A percentile compares a stretch with the other conserved stretches of the same genome.
Evolutionary conservation across 2,329 filamentous ascomycete genomes (phyloP).

Genomic region (Aspergillus sp.): DNA sequence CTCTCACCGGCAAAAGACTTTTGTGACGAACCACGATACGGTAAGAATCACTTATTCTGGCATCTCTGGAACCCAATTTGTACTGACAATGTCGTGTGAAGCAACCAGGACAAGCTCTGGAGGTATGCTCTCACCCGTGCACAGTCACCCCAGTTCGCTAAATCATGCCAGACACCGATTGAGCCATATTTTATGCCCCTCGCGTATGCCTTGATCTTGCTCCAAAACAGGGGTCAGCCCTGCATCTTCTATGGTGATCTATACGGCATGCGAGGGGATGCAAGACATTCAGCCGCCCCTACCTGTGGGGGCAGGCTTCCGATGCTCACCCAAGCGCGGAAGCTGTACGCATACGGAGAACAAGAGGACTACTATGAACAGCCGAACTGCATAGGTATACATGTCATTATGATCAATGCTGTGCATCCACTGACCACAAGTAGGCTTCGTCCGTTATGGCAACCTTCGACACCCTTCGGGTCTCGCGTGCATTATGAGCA

Average conservation of each 20-base stretch:
- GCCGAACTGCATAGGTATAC: slow-evolving; percentile 56
- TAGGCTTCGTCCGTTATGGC: slow-evolving; percentile 52
- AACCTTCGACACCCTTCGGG: slow-evolving; percentile 50
- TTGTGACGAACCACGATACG: slow-evolving; percentile 73
- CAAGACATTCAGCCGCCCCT: slow-evolving; percentile 51
- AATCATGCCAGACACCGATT: slow-evolving; percentile 50
- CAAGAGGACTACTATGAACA: slow-evolving; percentile 64
- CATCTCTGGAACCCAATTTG: neutral
- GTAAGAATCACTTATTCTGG: slow-evolving; percentile 22
- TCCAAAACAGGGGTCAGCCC: slow-evolving; percentile 61
- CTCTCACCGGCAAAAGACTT: slow-evolving; percentile 53
- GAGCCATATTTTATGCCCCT: slow-evolving; percentile 67
- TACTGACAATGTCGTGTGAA: slow-evolving; percentile 21
- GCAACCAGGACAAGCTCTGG: slow-evolving; percentile 61
- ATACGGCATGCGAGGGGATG: slow-evolving; percentile 57
- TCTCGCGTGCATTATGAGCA: slow-evolving; percentile 58
- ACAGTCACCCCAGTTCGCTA: neutral
- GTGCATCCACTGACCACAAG: neutral
- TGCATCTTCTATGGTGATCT: slow-evolving; percentile 71
- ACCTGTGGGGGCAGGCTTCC: slow-evolving; percentile 56
- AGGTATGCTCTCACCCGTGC: slow-evolving; percentile 30
- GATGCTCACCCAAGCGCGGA: slow-evolving; percentile 59
- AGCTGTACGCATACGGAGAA: slow-evolving; percentile 64
- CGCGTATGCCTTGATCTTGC: slow-evolving; percentile 69
- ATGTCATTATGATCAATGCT: too few species aligned